Evolutionary conservation across 2,329 filamentous ascomycete species (phyloP).

Genomic region (Scedosporium minutisporum): DNA sequence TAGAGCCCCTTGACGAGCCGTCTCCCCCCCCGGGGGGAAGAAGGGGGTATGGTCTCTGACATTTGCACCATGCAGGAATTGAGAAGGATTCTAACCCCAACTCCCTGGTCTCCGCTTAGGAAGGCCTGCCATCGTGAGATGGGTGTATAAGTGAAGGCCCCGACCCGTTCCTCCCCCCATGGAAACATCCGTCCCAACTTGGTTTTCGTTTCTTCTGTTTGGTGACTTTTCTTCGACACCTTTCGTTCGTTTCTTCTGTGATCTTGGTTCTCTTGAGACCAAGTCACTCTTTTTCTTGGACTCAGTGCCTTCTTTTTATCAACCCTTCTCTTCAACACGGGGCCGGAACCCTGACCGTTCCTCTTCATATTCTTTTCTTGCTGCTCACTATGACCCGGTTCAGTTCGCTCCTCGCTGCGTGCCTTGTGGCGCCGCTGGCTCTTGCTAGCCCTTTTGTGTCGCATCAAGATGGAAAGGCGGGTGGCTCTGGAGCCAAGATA

Average conservation of each 20-base stretch:
- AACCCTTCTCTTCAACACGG: background rate
- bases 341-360: background rate
- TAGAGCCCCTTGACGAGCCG: background rate
- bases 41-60: background rate
- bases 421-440: background rate
- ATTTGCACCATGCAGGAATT: background rate
- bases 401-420: background rate
- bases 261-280: background rate
- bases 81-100: background rate
- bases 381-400: background rate
- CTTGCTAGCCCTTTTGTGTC: conserved; percentile 1
- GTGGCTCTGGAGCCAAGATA: background rate
- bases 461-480: background rate
- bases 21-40: background rate
- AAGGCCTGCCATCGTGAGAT: background rate
- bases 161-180: background rate
- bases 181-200: background rate
- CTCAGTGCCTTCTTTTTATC: conserved; percentile 5
- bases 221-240: background rate
- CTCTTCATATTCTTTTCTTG: conserved; percentile 6
- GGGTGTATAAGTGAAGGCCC: background rate
- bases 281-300: conserved; percentile 1
- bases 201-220: background rate
- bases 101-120: background rate
- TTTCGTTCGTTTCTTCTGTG: conserved; percentile 6